Conservation (phyloP, 306 rosid genomes). For the Malus asiatica region DNA sequence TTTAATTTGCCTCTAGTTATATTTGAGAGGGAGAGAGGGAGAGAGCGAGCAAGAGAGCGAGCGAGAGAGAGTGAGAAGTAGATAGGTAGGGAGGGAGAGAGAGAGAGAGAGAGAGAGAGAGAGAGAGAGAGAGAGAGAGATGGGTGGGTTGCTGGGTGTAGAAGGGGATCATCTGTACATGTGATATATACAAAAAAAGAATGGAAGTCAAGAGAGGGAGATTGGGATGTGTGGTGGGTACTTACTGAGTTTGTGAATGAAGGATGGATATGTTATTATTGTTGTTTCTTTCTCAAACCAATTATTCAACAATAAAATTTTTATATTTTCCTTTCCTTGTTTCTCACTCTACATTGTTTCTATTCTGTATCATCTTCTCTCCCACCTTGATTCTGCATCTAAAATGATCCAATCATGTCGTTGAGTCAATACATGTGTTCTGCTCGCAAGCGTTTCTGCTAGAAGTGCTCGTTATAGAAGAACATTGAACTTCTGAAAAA, state of each 20-base stretch:
- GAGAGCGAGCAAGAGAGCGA: not conserved
- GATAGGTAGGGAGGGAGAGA: not conserved
- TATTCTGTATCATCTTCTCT: not conserved
- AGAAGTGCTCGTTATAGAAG: not conserved
- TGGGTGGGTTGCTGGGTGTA: conserved; percentile 33
- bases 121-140: conserved; percentile 21
- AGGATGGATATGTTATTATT: conserved; percentile 27
- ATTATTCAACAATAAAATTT: conserved; percentile 56
- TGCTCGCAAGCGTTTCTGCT: not conserved
- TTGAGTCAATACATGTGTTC: not conserved
- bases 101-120: not conserved
- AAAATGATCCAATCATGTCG: not conserved
- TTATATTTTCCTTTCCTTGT: conserved; percentile 3
- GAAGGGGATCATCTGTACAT: conserved; percentile 44
- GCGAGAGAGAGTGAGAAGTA: not conserved
- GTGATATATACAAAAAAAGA: conserved; percentile 42
- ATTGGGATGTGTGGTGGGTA: conserved; percentile 52
- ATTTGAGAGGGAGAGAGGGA: not conserved
- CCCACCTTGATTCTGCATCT: not conserved
- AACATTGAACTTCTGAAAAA: not conserved
- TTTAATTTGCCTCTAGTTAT: conserved; percentile 33
- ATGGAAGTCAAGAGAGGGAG: conserved; percentile 49
- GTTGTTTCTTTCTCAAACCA: conserved; percentile 18
- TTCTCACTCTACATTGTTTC: not conserved
- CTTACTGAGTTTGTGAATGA: conserved; percentile 44